Evolutionary conservation across 148 eudicot species (phyloP).

Genomic region (Limonium bicolor): DNA sequence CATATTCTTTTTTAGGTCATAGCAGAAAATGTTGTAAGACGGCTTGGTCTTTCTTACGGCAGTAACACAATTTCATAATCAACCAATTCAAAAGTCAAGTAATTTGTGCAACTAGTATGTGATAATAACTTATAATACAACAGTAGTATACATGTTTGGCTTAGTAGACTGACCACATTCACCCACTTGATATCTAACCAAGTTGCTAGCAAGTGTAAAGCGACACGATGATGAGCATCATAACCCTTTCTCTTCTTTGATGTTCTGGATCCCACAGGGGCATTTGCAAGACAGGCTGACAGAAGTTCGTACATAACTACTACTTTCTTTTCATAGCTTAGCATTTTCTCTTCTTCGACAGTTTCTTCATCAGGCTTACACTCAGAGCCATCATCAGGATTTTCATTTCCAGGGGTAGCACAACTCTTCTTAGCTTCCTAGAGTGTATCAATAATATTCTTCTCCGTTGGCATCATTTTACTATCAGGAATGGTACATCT

Average conservation of each 20-base stretch:
- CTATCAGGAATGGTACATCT: constrained; percentile 37
- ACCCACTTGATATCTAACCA: constrained; percentile 88
- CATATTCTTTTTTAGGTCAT: background rate
- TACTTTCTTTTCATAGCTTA: constrained; percentile 61
- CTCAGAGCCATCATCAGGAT: constrained; percentile 16
- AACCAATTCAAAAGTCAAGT: background rate
- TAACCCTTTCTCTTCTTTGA: constrained; percentile 50
- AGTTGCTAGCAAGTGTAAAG: constrained; percentile 70
- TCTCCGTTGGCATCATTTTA: constrained; percentile 18
- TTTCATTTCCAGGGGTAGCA: constrained; percentile 13
- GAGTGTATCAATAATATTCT: constrained; percentile 14
- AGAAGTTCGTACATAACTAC: constrained; percentile 76
- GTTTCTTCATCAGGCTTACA: constrained; percentile 32
- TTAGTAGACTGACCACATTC: constrained; percentile 43
- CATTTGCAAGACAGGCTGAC: constrained; percentile 73
- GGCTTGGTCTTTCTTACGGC: background rate
- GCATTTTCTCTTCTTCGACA: constrained; percentile 48
- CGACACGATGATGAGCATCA: constrained; percentile 88
- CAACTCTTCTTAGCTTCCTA: constrained; percentile 13
- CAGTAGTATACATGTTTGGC: too few relatives aligned
- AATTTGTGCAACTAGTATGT: background rate
- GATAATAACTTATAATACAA: background rate
- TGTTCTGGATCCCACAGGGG: constrained; percentile 36
- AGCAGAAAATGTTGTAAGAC: background rate
- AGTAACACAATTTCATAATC: too few relatives aligned